Conservation (phyloP, 169 alveolate species). For the Plasmodium falciparum region DNA sequence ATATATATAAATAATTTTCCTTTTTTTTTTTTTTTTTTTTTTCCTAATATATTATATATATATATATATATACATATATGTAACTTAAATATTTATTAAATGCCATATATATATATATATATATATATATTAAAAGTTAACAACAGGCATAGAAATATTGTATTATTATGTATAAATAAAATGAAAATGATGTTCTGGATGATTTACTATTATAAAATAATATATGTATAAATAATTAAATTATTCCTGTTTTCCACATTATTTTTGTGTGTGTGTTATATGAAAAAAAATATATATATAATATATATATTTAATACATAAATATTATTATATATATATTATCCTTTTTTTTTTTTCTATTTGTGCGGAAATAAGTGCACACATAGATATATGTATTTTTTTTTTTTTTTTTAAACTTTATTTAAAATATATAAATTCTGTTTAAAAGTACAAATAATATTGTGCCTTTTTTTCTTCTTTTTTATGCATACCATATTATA, state of each 20-base stretch:
- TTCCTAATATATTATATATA: neutral
- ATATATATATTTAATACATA: too few species aligned
- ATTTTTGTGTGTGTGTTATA: constrained; percentile 35
- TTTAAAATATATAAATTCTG: neutral
- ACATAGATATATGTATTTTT: constrained; percentile 32
- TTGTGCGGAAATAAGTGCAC: constrained; percentile 63
- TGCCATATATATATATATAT: constrained; percentile 11
- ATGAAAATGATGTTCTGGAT: constrained; percentile 1
- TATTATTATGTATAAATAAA: neutral
- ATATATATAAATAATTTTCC: neutral
- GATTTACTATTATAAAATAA: neutral
- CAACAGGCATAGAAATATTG: constrained; percentile 44
- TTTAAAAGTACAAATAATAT: neutral
- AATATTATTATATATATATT: too few species aligned
- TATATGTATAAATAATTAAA: neutral
- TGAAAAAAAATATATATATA: neutral
- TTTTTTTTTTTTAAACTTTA: neutral
- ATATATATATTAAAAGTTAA: constrained; percentile 11
- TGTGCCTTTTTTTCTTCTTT: neutral
- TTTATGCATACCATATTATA: neutral
- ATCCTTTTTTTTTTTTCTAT: neutral
- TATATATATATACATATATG: constrained; percentile 6
- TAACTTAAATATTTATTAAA: too few species aligned
- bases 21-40: constrained; percentile 3
- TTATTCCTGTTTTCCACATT: neutral